These are phyloP conservation scores for Penicillium sp. DNA, from an alignment of 2,329 filamentous ascomycete species.

Conservation along the genomic window DNA sequence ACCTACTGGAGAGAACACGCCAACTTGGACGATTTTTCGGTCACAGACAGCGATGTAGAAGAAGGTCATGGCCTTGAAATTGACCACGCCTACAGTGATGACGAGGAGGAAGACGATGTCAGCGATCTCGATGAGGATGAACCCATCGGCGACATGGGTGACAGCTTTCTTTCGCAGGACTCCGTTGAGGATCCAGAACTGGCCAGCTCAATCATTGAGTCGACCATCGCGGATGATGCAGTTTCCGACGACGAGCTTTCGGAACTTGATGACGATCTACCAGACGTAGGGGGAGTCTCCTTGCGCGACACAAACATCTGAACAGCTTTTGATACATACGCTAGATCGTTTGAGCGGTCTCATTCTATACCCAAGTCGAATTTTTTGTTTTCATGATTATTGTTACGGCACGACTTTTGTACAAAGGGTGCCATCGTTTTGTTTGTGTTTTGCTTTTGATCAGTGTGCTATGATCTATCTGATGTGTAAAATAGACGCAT, in stretches of 20 bases:
- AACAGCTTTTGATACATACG: neutral
- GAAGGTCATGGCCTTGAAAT: constrained; percentile 44
- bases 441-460: neutral
- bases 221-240: constrained; percentile 13
- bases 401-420: neutral
- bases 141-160: constrained; percentile 33
- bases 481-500: constrained; percentile 9
- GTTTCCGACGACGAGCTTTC: constrained; percentile 14
- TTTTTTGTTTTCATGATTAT: neutral
- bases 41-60: constrained; percentile 64
- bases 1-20: constrained; percentile 90
- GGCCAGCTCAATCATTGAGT: constrained; percentile 40
- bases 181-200: constrained; percentile 45
- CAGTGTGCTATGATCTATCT: neutral
- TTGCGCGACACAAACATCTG: constrained; percentile 5
- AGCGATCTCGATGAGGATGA: constrained; percentile 49
- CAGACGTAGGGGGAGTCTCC: constrained; percentile 18
- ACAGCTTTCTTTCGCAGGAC: constrained; percentile 33
- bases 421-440: neutral
- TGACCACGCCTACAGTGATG: constrained; percentile 45
- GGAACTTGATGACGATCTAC: constrained; percentile 38
- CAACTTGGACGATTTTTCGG: constrained; percentile 83
- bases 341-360: neutral
- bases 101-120: constrained; percentile 48
- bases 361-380: constrained; percentile 2